Conservation (phyloP, 345 rosid genomes). For the Citrus trifoliata region DNA sequence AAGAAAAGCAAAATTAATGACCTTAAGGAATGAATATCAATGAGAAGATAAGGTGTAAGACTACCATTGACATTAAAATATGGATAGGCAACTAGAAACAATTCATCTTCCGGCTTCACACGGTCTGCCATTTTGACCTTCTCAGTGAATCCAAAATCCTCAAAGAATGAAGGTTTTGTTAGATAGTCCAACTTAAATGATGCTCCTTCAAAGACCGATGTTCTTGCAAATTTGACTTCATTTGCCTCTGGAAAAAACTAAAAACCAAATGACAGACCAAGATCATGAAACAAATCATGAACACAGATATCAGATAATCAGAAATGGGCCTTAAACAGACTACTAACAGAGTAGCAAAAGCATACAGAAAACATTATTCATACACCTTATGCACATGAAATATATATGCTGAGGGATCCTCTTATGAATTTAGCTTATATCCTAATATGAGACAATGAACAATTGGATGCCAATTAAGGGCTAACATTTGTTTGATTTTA, state of each 20-base stretch:
- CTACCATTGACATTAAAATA: too few species aligned
- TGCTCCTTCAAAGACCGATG: slow-evolving; percentile 70
- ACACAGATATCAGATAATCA: not conserved
- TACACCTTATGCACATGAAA: not conserved
- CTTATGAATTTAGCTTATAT: not conserved
- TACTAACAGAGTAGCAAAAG: not conserved
- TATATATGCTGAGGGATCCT: not conserved
- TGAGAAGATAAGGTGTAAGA: too few species aligned
- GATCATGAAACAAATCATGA: not conserved
- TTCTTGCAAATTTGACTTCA: slow-evolving; percentile 75
- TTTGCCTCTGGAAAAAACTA: slow-evolving; percentile 96
- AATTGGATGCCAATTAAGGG: not conserved
- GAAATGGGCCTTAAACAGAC: not conserved
- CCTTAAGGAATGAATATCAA: too few species aligned
- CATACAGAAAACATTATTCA: not conserved
- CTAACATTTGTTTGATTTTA: not conserved
- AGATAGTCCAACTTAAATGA: slow-evolving; percentile 80
- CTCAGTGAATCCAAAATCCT: slow-evolving; percentile 78
- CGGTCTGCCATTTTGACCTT: slow-evolving; percentile 80
- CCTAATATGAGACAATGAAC: not conserved
- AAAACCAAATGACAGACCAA: slow-evolving; percentile 4
- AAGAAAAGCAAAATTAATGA: too few species aligned
- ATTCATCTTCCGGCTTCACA: slow-evolving; percentile 74
- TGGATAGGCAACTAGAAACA: too few species aligned
- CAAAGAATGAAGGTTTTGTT: slow-evolving; percentile 84